phyloP scores from a whole-genome alignment of 2,329 filamentous ascomycete genomes.

The Fusarium siculi region DNA sequence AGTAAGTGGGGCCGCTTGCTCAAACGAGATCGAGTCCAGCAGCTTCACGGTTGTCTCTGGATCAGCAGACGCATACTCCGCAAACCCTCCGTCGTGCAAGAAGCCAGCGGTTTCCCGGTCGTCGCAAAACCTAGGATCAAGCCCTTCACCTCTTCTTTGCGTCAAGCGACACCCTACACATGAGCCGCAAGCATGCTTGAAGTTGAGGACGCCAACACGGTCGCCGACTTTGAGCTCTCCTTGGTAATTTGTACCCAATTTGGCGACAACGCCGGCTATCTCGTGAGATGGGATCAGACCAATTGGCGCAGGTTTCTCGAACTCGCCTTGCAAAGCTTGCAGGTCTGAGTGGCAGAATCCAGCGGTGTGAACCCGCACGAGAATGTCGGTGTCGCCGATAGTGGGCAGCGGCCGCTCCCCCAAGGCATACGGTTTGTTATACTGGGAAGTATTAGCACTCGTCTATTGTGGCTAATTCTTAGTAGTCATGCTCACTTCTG shows the following conservation, averaged over 20 bases:
- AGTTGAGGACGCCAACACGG: conserved; percentile 11
- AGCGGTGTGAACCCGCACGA: conserved; percentile 1
- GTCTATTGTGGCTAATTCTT: background rate
- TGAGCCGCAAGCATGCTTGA: conserved; percentile 4
- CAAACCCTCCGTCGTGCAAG: conserved; percentile 9
- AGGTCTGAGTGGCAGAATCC: conserved; percentile 19
- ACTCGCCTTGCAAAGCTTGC: conserved; percentile 12
- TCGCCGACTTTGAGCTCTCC: conserved; percentile 1
- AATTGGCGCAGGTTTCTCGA: conserved; percentile 13
- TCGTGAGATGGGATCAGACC: conserved; percentile 14
- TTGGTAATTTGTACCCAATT: background rate
- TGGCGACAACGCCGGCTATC: background rate
- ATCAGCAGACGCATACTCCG: conserved; percentile 4
- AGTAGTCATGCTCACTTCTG: background rate
- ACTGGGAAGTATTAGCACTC: background rate
- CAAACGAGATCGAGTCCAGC: background rate
- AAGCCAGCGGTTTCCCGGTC: conserved; percentile 5
- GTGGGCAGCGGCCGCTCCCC: background rate
- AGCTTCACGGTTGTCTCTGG: background rate
- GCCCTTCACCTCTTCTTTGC: background rate
- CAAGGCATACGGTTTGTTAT: conserved; percentile 16
- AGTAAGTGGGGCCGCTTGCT: conserved; percentile 7
- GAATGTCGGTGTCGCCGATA: conserved; percentile 3
- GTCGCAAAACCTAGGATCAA: conserved; percentile 9
- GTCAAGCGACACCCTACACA: conserved; percentile 8